Conservation (phyloP, 2,329 filamentous ascomycete genomes). For the Cladosporium oxysporum region DNA sequence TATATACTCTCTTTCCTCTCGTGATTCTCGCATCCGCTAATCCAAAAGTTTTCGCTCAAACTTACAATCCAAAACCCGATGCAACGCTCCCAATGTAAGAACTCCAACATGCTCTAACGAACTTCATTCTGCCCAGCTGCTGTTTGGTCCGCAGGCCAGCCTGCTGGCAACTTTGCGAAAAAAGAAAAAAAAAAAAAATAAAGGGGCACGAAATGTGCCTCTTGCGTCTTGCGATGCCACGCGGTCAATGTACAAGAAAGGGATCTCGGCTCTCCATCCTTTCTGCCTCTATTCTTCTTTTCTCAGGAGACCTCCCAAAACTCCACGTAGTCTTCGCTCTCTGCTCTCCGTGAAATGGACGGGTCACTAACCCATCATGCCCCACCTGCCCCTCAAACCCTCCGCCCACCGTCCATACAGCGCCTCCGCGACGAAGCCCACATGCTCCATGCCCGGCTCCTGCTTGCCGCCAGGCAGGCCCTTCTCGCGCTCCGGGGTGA, state of each 20-base stretch:
- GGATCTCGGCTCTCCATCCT: background rate
- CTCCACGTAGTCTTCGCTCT: background rate
- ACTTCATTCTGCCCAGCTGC: background rate
- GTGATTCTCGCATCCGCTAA: background rate
- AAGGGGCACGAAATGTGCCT: background rate
- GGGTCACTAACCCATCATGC: slow-evolving; percentile 14
- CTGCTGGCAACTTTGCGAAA: background rate
- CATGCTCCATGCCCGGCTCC: slow-evolving; percentile 84
- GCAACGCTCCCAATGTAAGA: background rate
- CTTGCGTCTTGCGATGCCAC: background rate
- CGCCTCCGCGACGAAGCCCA: slow-evolving; percentile 83
- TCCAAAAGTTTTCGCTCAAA: background rate
- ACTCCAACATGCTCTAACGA: background rate
- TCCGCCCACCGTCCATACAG: slow-evolving; percentile 90
- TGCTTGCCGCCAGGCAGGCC: slow-evolving; percentile 58
- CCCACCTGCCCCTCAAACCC: slow-evolving; percentile 63
- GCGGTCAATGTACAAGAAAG: slow-evolving; percentile 6
- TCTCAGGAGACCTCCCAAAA: background rate
- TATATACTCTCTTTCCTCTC: background rate
- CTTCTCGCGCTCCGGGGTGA: slow-evolving; percentile 50
- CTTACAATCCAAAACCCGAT: background rate
- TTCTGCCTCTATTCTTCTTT: background rate
- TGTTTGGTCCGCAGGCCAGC: slow-evolving; percentile 6
- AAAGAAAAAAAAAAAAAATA: background rate
- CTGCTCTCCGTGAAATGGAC: background rate